phyloP scores from a whole-genome alignment of 1,284 basidiomycete species.

The Naganishia liquefaciens region DNA sequence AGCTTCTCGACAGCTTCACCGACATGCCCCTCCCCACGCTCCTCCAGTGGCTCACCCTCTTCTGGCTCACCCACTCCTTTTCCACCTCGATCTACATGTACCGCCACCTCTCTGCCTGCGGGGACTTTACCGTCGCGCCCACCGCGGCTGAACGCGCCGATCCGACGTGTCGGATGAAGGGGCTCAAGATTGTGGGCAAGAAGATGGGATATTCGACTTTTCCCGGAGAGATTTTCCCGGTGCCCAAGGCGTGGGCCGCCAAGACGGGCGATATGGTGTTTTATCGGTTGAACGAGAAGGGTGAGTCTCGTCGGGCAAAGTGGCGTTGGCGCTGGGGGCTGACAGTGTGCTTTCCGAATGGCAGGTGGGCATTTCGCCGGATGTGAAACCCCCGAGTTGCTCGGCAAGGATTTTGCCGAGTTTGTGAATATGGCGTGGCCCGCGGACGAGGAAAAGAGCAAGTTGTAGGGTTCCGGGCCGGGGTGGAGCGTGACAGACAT shows the following conservation, averaged over 20 bases:
- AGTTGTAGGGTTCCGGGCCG: not conserved
- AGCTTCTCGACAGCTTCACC: constrained; percentile 50
- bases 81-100: constrained; percentile 55
- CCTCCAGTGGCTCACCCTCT: constrained; percentile 51
- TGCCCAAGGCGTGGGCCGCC: constrained; percentile 48
- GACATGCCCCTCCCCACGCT: constrained; percentile 41
- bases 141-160: constrained; percentile 34
- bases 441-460: constrained; percentile 6
- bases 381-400: constrained; percentile 52
- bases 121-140: constrained; percentile 39
- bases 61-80: constrained; percentile 54
- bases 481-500: too few relatives aligned
- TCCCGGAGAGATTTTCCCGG: constrained; percentile 51
- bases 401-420: constrained; percentile 47
- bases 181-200: constrained; percentile 21
- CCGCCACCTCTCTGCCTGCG: constrained; percentile 40
- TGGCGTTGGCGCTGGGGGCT: constrained; percentile 35
- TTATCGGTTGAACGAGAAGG: constrained; percentile 46
- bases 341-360: not conserved
- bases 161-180: constrained; percentile 33
- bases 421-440: constrained; percentile 46
- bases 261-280: constrained; percentile 48
- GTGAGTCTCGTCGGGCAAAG: constrained; percentile 48
- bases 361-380: constrained; percentile 55
- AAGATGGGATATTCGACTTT: constrained; percentile 49